Percentiles rank a stretch among this genome's conserved stretches.
Conservation (phyloP, 306 rosid genomes). For the Corylus americana region DNA sequence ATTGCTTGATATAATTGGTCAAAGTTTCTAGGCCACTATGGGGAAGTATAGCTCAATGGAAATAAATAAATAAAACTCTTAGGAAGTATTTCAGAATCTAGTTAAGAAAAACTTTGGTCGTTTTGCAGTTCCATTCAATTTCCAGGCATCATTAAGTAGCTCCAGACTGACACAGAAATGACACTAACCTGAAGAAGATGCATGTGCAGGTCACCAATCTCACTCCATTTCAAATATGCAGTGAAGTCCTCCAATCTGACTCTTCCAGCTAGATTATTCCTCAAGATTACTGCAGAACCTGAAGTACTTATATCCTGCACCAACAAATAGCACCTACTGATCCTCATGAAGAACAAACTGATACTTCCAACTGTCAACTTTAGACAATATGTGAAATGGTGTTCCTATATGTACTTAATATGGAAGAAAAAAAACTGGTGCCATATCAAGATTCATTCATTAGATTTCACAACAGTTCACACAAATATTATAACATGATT, state of each 20-base stretch:
- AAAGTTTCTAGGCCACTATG: not conserved
- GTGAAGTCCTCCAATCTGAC: slow-evolving; percentile 50
- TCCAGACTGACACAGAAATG: not conserved
- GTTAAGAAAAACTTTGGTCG: not conserved
- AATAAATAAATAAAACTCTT: not conserved
- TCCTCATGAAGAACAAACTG: slow-evolving; percentile 3
- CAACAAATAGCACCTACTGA: slow-evolving; percentile 28
- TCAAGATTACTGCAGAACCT: slow-evolving; percentile 49
- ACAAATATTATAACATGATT: not conserved
- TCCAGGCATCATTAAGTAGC: not conserved
- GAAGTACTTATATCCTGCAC: slow-evolving; percentile 68
- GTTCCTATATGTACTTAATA: not conserved
- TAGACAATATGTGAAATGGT: not conserved
- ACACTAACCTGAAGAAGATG: slow-evolving; percentile 59
- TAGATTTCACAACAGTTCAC: not conserved
- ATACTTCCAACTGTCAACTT: not conserved
- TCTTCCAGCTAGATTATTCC: slow-evolving; percentile 48
- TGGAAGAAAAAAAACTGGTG: not conserved
- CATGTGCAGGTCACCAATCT: slow-evolving; percentile 64
- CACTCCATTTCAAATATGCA: slow-evolving; percentile 78
- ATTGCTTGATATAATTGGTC: no score
- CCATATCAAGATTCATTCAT: not conserved
- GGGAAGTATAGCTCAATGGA: not conserved
- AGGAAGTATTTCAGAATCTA: not conserved
- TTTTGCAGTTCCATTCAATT: not conserved